phyloP scores from a whole-genome alignment of 1,284 basidiomycete species.

The Volvariella surrecta region DNA sequence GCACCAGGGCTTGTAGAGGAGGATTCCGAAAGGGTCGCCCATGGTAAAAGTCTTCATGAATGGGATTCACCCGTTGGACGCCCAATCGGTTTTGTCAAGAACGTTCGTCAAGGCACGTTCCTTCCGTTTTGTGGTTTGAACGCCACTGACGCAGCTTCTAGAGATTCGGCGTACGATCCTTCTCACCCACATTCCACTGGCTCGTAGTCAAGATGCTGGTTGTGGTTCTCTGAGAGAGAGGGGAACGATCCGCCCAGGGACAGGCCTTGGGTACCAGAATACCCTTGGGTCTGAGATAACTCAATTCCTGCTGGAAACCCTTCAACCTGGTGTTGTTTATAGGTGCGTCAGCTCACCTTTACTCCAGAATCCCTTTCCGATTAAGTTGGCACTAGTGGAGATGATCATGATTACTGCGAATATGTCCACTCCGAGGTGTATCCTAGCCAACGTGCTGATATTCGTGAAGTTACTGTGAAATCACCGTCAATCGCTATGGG shows the following conservation, averaged over 20 bases:
- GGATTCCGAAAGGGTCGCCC: constrained; percentile 52
- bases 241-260: constrained; percentile 67
- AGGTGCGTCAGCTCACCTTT: constrained; percentile 42
- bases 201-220: constrained; percentile 53
- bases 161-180: constrained; percentile 35
- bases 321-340: constrained; percentile 64
- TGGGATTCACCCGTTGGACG: constrained; percentile 54
- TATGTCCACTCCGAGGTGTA: constrained; percentile 43
- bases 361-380: constrained; percentile 6
- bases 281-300: constrained; percentile 69
- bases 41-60: constrained; percentile 28
- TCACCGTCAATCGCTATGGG: constrained; percentile 78
- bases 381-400: constrained; percentile 51
- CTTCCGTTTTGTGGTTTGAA: too few species aligned
- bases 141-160: too few species aligned
- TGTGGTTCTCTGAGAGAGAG: constrained; percentile 78
- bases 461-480: constrained; percentile 73
- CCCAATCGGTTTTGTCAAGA: constrained; percentile 61
- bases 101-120: constrained; percentile 38
- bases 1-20: constrained; percentile 77
- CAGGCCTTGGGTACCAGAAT: constrained; percentile 82
- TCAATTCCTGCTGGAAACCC: constrained; percentile 53
- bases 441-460: constrained; percentile 15
- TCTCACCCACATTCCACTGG: constrained; percentile 81
- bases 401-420: constrained; percentile 90